Conservation (phyloP, 108 stramenopile genomes). For the Conticribra guillardii region DNA sequence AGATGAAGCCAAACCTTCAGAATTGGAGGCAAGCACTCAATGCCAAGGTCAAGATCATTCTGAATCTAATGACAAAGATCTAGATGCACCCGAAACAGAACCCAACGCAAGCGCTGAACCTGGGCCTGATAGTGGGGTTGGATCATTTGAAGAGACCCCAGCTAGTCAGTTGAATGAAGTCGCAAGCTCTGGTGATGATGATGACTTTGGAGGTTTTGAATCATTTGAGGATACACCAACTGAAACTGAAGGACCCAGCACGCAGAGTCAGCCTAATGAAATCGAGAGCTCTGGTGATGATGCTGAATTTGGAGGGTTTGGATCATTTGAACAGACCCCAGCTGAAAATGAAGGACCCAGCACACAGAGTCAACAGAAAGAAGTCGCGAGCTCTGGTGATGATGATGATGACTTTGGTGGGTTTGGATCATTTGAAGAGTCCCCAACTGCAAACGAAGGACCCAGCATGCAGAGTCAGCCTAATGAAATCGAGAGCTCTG, state of each 20-base stretch:
- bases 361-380: background rate
- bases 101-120: no score
- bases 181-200: no score
- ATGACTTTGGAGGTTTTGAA: constrained; percentile 39
- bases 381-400: no score
- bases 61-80: no score
- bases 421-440: constrained; percentile 31
- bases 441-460: background rate
- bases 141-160: constrained; percentile 10
- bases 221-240: constrained; percentile 30
- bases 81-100: no score
- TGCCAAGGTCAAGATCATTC: no score
- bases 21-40: no score
- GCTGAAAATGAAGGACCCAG: background rate
- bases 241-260: no score
- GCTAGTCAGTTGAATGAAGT: background rate
- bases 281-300: no score
- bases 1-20: background rate
- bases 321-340: constrained; percentile 8
- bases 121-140: constrained; percentile 1
- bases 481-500: no score
- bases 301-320: constrained; percentile 17
- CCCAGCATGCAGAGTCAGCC: no score
- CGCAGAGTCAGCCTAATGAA: no score
- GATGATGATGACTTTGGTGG: constrained; percentile 37